Evolutionary conservation across 1,284 basidiomycete genomes (phyloP), one percentile per base, ranked within the genome.

Genomic region (Trametes versicolor): DNA sequence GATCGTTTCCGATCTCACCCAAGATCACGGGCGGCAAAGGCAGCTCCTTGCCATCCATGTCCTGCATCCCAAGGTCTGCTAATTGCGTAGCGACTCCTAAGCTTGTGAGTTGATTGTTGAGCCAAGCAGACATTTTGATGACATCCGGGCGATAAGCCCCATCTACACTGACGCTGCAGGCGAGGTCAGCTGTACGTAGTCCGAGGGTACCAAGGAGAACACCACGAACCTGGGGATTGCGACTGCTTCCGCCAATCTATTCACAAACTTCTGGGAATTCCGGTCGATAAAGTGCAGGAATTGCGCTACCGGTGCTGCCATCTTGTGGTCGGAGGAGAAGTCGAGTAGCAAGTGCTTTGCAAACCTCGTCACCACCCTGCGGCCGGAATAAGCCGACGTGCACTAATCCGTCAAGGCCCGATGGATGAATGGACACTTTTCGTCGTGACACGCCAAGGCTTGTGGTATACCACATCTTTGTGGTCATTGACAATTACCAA

Each of bases 21-120:
- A 99, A 86, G 74, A 99, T 88, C 7, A 91, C 95, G 9, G 96
- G 96, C 0, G 97, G 97, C 3, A 99, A 86, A 51, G 87, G 84
- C 47, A 97, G 83, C 70, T 89, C 84, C 71, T 95, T 82, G 2
- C 87, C 95, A 60, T 97, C 94, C 75, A 98, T 86, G 12, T 80
- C 80, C 68, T 99, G 97, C 69, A 83, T 89, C 23, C 98, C 98
- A 17, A 98, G 87, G 64, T 92, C 86, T 21, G 88, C 86, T 32
- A 88, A 83, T 72, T 87, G 83, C 1, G 93, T 95, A 64, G 87
- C 85, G 45, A 94, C 94, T 12, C 94, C 94, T 54, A 95, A 84
- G 23, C 83, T 78, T 54, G 86, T 86, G 65, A 97, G 87, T 76
- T 96, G 87, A 3, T 76, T 76, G 63, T 92, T 83, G 58, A 97